phyloP scores from a whole-genome alignment of 768 basidiomycete genomes.

The Collybiopsis confluens region DNA sequence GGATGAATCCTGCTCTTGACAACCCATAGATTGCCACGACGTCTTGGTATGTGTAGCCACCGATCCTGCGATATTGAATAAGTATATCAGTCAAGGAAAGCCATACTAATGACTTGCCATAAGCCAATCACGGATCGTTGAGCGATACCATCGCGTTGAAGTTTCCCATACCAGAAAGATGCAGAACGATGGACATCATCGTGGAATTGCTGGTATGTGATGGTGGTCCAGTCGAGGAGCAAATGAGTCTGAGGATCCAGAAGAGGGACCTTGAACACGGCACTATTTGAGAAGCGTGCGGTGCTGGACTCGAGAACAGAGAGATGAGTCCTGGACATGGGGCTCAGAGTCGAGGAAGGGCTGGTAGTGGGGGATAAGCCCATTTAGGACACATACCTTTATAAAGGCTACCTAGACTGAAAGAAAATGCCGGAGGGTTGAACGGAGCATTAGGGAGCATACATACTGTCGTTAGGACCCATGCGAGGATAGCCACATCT shows the following conservation, averaged over 20 bases:
- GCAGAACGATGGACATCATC: conserved; percentile 54
- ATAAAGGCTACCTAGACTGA: background rate
- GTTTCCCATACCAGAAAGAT: conserved; percentile 44
- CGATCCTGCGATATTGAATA: conserved; percentile 40
- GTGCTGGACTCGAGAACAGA: conserved; percentile 49
- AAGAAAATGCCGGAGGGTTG: conserved; percentile 5
- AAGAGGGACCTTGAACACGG: conserved; percentile 51
- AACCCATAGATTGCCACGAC: conserved; percentile 61
- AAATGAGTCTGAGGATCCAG: conserved; percentile 25
- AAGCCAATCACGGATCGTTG: conserved; percentile 55
- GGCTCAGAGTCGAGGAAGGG: conserved; percentile 9
- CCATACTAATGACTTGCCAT: conserved; percentile 51
- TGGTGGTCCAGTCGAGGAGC: conserved; percentile 39
- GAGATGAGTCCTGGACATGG: conserved; percentile 43
- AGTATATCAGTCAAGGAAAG: conserved; percentile 4
- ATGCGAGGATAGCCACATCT: conserved; percentile 6
- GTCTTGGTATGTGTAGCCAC: conserved; percentile 59
- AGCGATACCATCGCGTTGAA: conserved; percentile 36
- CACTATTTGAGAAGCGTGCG: conserved; percentile 34
- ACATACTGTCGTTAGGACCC: background rate
- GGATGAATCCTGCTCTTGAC: conserved; percentile 62
- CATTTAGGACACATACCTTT: conserved; percentile 8
- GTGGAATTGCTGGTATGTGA: conserved; percentile 50
- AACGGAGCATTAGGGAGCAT: background rate
- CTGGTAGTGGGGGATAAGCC: background rate